Evolutionary conservation across 176 grass and related monocot species (phyloP), one percentile per base, ranked within the genome.

Genomic region (Carex kokanica): DNA sequence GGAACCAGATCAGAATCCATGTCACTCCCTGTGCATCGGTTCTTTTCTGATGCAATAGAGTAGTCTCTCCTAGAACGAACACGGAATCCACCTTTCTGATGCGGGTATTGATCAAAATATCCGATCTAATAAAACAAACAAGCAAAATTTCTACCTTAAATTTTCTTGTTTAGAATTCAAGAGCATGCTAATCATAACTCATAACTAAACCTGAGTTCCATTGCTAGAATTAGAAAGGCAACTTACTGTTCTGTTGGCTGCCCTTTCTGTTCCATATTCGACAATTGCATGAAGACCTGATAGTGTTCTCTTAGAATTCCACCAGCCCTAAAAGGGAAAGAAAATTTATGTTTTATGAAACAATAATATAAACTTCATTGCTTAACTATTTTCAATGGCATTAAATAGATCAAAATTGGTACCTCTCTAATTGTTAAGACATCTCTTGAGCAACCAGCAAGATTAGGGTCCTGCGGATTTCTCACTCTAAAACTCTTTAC

Each of bases 391-490:
- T n/a, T 49, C 24, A 9, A 16, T 53, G 52, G 11, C 21, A 52
- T 53, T 6, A 74, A 51, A 23, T 52, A 25, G 45, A 74, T 74
- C 71, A 74, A 52, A 14, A 27, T 29, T 12, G 43, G 45, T 74
- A 74, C 71, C 71, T 74, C 41, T 74, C 12, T 74, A 74, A 52
- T 51, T 16, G 43, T 25, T 53, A 74, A 29, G 20, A 15, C 71
- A 74, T 74, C 71, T 29, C 47, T 74, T 25, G 71, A 74, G 20
- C 71, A 52, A 52, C 71, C 71, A 27, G 71, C 45, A 25, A 52
- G 11, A 27, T 74, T 53, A 0, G 71, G 71, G n/a, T 74, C 21
- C 1, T 16, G 71, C 0, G 71, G 71, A 53, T 74, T 74, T 52
- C 0, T 23, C 4, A 53, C 23, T 53, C 71, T 53, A 13, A 74